Percentiles rank a stretch among this genome's conserved stretches.
phyloP scores from a whole-genome alignment of 768 basidiomycete genomes.

The Calocybe gangraenosa region DNA sequence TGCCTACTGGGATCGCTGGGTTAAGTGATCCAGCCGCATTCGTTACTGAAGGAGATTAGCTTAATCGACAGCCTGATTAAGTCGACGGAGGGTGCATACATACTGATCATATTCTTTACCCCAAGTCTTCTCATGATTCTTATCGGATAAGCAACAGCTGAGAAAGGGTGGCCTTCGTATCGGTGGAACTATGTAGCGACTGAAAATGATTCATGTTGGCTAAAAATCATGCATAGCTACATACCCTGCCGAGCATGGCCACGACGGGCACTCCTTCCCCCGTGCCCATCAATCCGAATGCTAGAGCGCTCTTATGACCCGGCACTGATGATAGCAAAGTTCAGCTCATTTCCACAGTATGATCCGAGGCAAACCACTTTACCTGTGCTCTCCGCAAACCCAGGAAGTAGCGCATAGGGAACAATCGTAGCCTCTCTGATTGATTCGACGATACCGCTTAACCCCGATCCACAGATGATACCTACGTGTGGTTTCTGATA shows the following conservation, averaged over 20 bases:
- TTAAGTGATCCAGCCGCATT: slow-evolving; percentile 87
- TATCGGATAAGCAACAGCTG: slow-evolving; percentile 73
- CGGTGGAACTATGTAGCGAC: slow-evolving; percentile 60
- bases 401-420: slow-evolving; percentile 64
- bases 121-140: slow-evolving; percentile 77
- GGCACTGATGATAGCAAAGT: slow-evolving; percentile 41
- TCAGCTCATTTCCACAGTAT: no score
- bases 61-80: background rate
- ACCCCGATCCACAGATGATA: slow-evolving; percentile 85
- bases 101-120: slow-evolving; percentile 71
- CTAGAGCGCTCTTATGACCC: slow-evolving; percentile 79
- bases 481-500: slow-evolving; percentile 58
- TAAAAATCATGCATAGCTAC: slow-evolving; percentile 15
- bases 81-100: slow-evolving; percentile 19
- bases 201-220: background rate
- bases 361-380: no score
- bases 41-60: slow-evolving; percentile 44
- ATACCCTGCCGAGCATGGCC: slow-evolving; percentile 83
- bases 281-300: slow-evolving; percentile 73
- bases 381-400: slow-evolving; percentile 80
- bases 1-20: slow-evolving; percentile 69
- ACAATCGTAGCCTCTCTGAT: slow-evolving; percentile 56
- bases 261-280: slow-evolving; percentile 73
- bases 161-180: slow-evolving; percentile 77
- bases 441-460: slow-evolving; percentile 66